A percentile compares a stretch with the other conserved stretches of the same genome.
These are phyloP conservation scores for Linum lewisii DNA, from an alignment of 345 rosid species.

Conservation along the genomic window DNA sequence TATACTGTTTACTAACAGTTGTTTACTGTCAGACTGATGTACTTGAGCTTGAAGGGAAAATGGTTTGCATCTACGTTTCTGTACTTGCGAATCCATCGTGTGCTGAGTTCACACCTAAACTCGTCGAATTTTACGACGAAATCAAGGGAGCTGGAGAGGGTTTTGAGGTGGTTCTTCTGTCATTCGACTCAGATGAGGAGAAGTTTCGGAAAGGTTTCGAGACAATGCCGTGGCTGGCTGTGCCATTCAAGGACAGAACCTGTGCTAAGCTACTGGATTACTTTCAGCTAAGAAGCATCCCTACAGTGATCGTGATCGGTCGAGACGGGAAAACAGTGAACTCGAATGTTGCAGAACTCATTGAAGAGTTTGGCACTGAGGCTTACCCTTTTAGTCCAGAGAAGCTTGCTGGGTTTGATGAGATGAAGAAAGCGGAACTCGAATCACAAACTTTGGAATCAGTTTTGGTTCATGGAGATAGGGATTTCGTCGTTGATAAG, in stretches of 20 bases:
- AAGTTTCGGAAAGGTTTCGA: slow-evolving; percentile 38
- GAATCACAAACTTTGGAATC: slow-evolving; percentile 56
- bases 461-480: slow-evolving; percentile 45
- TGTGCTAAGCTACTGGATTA: slow-evolving; percentile 36
- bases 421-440: slow-evolving; percentile 34
- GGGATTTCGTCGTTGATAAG: slow-evolving; percentile 47
- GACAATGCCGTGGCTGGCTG: slow-evolving; percentile 59
- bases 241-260: slow-evolving; percentile 47
- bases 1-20: too few relatives aligned
- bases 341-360: slow-evolving; percentile 42
- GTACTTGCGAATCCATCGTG: slow-evolving; percentile 19
- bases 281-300: slow-evolving; percentile 44
- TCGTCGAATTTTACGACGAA: slow-evolving; percentile 35
- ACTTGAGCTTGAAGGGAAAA: slow-evolving; percentile 59
- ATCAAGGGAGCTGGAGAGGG: slow-evolving; percentile 42
- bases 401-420: slow-evolving; percentile 36
- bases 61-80: slow-evolving; percentile 49
- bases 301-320: slow-evolving; percentile 55
- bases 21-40: slow-evolving; percentile 35
- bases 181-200: slow-evolving; percentile 48
- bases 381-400: slow-evolving; percentile 68
- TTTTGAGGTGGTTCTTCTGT: slow-evolving; percentile 57
- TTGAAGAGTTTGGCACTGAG: slow-evolving; percentile 47
- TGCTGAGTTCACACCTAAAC: slow-evolving; percentile 40
- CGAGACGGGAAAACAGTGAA: slow-evolving; percentile 60